These are phyloP conservation scores for Eucalyptus lansdowneana DNA, from an alignment of 345 rosid species.

Conservation along the genomic window DNA sequence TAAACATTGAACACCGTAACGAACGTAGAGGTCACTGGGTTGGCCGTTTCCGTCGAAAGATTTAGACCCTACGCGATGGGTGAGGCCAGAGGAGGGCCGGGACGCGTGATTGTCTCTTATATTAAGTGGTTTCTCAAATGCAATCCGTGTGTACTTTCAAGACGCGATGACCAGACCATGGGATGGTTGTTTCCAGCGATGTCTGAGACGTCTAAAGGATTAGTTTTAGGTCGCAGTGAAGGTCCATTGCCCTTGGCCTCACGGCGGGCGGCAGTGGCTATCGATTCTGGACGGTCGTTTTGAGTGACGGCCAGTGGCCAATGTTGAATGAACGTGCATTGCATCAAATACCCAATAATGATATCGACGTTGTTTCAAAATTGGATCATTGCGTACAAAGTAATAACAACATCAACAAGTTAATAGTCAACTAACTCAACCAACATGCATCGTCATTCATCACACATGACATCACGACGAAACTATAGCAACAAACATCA, in stretches of 20 bases:
- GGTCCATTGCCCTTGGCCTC: not conserved
- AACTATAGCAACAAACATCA: not conserved
- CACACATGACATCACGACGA: not conserved
- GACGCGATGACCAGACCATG: not conserved
- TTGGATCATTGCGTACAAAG: not conserved
- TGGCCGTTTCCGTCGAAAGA: not conserved
- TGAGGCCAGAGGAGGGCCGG: not conserved
- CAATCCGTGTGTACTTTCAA: not conserved
- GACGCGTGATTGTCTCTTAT: rapidly evolving
- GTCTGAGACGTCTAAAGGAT: not conserved
- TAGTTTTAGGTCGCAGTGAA: not conserved
- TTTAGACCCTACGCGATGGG: not conserved
- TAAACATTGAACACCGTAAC: not conserved
- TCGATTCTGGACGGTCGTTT: not conserved
- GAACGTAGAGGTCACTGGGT: not conserved
- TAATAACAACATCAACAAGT: not conserved
- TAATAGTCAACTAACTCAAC: not conserved
- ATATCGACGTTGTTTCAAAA: no score
- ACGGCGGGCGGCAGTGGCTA: not conserved
- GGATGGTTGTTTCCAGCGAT: not conserved
- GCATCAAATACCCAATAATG: not conserved
- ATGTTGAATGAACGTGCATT: not conserved
- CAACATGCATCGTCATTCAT: not conserved
- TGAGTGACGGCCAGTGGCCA: rapidly evolving
- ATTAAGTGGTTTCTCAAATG: not conserved